These are phyloP conservation scores for Alternaria ventricosa DNA, from an alignment of 2,329 filamentous ascomycete genomes.

Conservation along the genomic window DNA sequence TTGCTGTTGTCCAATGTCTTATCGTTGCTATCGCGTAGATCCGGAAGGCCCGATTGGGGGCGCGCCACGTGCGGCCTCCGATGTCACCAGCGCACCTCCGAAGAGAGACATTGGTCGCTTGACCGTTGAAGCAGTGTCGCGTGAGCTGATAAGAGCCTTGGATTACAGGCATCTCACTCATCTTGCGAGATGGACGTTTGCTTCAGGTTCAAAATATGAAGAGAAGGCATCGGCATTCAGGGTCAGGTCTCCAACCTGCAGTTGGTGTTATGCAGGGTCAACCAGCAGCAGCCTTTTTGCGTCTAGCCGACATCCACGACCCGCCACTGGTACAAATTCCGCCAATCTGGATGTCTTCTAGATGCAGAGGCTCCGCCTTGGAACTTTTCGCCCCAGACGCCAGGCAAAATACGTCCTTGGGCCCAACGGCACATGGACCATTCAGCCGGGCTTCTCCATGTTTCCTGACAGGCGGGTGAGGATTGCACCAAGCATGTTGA, in stretches of 20 bases:
- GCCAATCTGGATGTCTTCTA: conserved; percentile 11
- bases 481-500: background rate
- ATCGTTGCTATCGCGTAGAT: conserved; percentile 12
- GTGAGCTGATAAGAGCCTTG: conserved; percentile 11
- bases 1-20: conserved; percentile 15
- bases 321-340: conserved; percentile 1
- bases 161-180: background rate
- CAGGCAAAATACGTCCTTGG: conserved; percentile 4
- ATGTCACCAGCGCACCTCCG: conserved; percentile 20
- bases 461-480: background rate
- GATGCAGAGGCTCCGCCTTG: conserved; percentile 2
- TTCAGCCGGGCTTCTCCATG: background rate
- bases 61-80: conserved; percentile 24
- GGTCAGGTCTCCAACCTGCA: conserved; percentile 16
- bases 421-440: conserved; percentile 13
- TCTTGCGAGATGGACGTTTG: background rate
- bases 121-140: conserved; percentile 19
- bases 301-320: background rate
- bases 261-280: conserved; percentile 36
- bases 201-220: background rate
- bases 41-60: conserved; percentile 7
- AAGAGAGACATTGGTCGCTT: conserved; percentile 21
- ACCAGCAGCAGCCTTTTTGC: conserved; percentile 16
- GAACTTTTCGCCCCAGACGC: conserved; percentile 5
- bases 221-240: background rate